Evolutionary conservation across 805 yeast genomes (phyloP), one percentile per base, ranked within the genome.

Genomic region (Saturnispora saitoi): DNA sequence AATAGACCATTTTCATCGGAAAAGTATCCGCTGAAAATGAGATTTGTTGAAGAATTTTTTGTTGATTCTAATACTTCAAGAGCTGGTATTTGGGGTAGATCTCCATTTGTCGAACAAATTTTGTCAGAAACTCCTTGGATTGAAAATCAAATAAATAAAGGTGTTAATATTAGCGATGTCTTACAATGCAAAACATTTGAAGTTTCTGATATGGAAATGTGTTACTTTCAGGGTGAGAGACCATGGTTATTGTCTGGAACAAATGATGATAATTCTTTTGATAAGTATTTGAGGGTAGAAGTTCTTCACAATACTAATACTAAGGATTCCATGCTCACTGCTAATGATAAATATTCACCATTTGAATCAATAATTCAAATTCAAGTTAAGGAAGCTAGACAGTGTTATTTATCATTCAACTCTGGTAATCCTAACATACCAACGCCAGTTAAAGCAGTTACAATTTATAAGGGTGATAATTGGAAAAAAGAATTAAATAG

Each of bases 381-480:
- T 43, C 68, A 70, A 38, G 86, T 76, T 2, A 72, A 72, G 14
- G 77, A 79, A 30, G 82, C 80, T 62, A 73, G 95, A 57, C 72
- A 72, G 49, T 88, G 95, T 64, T 70, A 69, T 24, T 52, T 88
- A 32, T 65, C 64, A 17, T 86, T 87, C 69, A 76, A 80, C 58
- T 65, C 77, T 1, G 51, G 54, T 8, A 69, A 66, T 6, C 57
- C 68, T 51, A 51, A 58, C 54, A 57, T 65, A 41, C 62, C 62
- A 9, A 74, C 86, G 0, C 90, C 90, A 1, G 84, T 87, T 8
- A 81, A 80, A 54, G 67, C 80, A 37, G 69, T 86, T 2, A 77
- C 77, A 0, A 63, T 83, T 6, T 80, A 68, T 53, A 69, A 72
- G 34, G 58, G 55, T 4, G 52, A 49, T 2, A 52, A 52, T 14